Conservation (phyloP, 2,329 filamentous ascomycete species). For the Colletotrichum sp. region DNA sequence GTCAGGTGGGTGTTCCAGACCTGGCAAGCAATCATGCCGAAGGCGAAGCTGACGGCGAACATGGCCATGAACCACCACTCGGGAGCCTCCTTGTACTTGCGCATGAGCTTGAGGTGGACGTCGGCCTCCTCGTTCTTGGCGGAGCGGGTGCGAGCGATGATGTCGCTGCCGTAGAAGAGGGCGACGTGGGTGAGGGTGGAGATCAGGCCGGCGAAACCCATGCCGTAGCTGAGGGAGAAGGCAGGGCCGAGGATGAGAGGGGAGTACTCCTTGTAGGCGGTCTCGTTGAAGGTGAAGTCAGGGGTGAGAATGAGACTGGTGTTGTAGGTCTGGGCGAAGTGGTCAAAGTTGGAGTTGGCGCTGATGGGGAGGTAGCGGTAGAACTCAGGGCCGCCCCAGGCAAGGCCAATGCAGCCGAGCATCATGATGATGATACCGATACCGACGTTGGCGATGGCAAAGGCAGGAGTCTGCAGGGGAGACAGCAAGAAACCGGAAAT, state of each 20-base stretch:
- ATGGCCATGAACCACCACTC: conserved; percentile 61
- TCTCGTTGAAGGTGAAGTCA: conserved; percentile 61
- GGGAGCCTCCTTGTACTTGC: conserved; percentile 59
- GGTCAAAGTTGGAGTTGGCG: conserved; percentile 63
- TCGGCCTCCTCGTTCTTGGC: conserved; percentile 49
- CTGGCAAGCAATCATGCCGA: conserved; percentile 44
- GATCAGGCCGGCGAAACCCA: conserved; percentile 61
- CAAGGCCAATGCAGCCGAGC: conserved; percentile 50
- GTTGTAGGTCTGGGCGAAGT: conserved; percentile 64
- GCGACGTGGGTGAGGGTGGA: conserved; percentile 56
- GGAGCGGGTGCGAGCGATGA: conserved; percentile 38
- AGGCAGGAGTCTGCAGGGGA: conserved; percentile 56
- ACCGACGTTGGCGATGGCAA: conserved; percentile 62
- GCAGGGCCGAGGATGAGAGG: conserved; percentile 59
- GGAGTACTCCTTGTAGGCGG: conserved; percentile 64
- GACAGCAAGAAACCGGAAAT: conserved; percentile 55
- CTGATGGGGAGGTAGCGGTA: conserved; percentile 52
- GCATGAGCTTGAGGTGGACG: conserved; percentile 60
- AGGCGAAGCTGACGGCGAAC: conserved; percentile 53
- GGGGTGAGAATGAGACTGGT: conserved; percentile 61
- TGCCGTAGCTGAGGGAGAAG: conserved; percentile 59
- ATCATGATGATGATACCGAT: conserved; percentile 60
- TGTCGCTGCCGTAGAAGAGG: conserved; percentile 58
- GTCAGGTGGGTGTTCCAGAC: conserved; percentile 45
- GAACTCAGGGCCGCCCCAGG: conserved; percentile 53